Conservation (phyloP, 768 basidiomycete species). For the Trametes cinnabarina region DNA sequence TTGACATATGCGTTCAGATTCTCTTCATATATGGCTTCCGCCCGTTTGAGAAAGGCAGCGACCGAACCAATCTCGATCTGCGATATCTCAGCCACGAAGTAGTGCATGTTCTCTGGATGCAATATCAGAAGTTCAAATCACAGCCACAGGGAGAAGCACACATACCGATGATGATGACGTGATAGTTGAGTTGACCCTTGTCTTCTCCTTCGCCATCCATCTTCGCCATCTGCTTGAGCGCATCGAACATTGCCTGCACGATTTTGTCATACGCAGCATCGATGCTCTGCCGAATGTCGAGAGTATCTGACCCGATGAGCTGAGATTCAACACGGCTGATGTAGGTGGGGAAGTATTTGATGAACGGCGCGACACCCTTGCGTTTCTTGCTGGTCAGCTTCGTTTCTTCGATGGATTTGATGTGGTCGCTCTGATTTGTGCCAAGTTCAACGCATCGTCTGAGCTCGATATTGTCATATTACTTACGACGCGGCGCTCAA, state of each 20-base stretch:
- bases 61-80: constrained; percentile 66
- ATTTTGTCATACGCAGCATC: constrained; percentile 87
- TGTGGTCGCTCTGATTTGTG: constrained; percentile 84
- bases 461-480: too few relatives aligned
- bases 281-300: constrained; percentile 75
- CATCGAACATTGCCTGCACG: constrained; percentile 88
- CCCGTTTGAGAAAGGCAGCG: constrained; percentile 61
- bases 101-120: constrained; percentile 88
- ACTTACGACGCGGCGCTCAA: constrained; percentile 76
- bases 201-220: constrained; percentile 91
- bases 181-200: constrained; percentile 95
- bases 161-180: constrained; percentile 92
- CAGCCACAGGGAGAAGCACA: background rate
- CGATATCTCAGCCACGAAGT: constrained; percentile 81
- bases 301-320: constrained; percentile 68
- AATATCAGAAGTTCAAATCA: background rate
- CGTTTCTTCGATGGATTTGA: constrained; percentile 84
- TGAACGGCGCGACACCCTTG: constrained; percentile 86
- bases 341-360: constrained; percentile 90
- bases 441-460: too few relatives aligned
- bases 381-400: constrained; percentile 92
- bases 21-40: constrained; percentile 85
- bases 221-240: constrained; percentile 93
- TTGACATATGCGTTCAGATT: constrained; percentile 85
- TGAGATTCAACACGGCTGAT: constrained; percentile 82